Evolutionary conservation across 2,329 filamentous ascomycete species (phyloP), one percentile per base, ranked within the genome.

Genomic region (Alternaria brassicicola): DNA sequence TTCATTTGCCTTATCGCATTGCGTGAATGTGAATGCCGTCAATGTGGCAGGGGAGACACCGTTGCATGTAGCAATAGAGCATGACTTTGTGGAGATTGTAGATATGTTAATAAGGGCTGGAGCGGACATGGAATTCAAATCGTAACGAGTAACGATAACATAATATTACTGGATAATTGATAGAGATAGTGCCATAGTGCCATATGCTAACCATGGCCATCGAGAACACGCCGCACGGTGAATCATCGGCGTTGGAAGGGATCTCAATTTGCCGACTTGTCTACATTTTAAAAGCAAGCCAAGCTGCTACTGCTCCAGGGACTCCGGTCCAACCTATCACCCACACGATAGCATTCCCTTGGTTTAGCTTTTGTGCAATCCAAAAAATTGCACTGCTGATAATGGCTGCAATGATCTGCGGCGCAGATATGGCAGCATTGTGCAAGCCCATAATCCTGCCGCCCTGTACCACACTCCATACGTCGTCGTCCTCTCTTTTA

Each of bases 41-140:
- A 57, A 57, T 38, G 28, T 46, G n/a, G 28, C n/a, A 41, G 54
- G 54, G 17, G 19, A 57, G 19, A 57, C 54, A 10, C 39, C 54
- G 6, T 46, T 57, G n/a, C 54, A 57, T 52, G 47, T 57, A 33
- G 54, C 54, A n/a, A 41, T 57, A 52, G 54, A 57, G 38, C 28
- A 46, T 46, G 41, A 47, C 23, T 25, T 25, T 19, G 36, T 31
- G 47, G 54, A 57, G 15, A 35, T 57, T 30, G 47, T 52, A 5
- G 23, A 49, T 7, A 51, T 57, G 28, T 36, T 57, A 8, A 28
- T 57, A 28, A 57, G 39, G 39, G 54, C 54, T 46, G 54, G 47
- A 21, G 35, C 35, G 10, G 35, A 54, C 23, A 54, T 54, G 25
- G 52, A 54, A 19, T 47, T 38, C 13, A 54, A 47, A 23, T 54